Conservation (phyloP, 2,329 filamentous ascomycete genomes). For the Magnaporthales sp. region DNA sequence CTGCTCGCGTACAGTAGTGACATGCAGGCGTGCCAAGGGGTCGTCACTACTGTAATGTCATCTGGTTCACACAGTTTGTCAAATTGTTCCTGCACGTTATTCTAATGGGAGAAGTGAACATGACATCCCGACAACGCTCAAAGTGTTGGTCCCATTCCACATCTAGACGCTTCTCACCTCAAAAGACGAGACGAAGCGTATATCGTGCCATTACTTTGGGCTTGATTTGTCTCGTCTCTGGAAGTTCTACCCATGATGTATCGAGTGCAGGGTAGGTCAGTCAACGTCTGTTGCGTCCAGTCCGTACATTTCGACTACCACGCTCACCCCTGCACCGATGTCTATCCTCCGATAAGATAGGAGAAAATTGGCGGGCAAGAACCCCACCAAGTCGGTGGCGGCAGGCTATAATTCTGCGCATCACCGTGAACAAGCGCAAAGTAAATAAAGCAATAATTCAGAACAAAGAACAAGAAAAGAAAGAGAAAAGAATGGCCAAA, state of each 20-base stretch:
- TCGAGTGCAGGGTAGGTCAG: neutral
- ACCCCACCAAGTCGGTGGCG: neutral
- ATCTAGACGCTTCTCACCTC: neutral
- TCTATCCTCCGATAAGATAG: neutral
- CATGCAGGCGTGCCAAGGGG: neutral
- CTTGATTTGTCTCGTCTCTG: neutral
- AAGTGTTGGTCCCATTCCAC: neutral
- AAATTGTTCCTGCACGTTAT: neutral
- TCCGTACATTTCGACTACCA: neutral
- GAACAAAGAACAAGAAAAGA: neutral
- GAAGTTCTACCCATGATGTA: too few relatives aligned
- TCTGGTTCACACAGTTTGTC: neutral
- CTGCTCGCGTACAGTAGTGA: neutral
- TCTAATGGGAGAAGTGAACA: neutral
- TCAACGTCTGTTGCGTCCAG: neutral
- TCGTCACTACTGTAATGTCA: neutral
- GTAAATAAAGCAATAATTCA: neutral
- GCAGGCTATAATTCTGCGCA: neutral
- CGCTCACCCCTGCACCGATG: neutral
- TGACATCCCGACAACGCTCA: neutral
- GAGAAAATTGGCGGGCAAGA: neutral
- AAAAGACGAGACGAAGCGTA: neutral
- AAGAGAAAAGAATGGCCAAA: conserved; percentile 9
- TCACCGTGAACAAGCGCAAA: neutral
- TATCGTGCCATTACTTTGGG: neutral